Evolutionary conservation across 1,284 basidiomycete genomes (phyloP).

Genomic region (Naganishia cerealis): DNA sequence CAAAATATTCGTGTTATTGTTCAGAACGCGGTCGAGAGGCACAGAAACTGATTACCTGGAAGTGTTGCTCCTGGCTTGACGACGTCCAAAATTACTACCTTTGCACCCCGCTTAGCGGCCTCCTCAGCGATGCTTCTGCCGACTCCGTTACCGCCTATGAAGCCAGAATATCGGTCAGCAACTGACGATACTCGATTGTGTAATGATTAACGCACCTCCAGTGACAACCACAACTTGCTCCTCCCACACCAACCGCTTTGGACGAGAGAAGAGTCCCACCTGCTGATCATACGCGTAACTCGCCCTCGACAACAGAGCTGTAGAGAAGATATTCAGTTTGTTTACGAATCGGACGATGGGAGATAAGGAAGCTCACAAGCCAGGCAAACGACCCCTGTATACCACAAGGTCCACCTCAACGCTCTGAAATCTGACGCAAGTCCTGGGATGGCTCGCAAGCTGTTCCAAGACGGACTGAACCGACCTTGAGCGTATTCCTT

Average conservation of each 20-base stretch:
- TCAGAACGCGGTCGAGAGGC: conserved; percentile 40
- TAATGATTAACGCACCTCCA: conserved; percentile 62
- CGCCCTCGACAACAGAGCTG: conserved; percentile 11
- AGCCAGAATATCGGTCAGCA: neutral
- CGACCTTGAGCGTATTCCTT: neutral
- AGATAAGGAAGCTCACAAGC: neutral
- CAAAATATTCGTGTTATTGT: neutral
- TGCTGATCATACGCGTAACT: conserved; percentile 65
- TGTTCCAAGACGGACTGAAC: neutral
- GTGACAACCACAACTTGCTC: conserved; percentile 85
- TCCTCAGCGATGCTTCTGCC: conserved; percentile 82
- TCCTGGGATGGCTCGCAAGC: neutral
- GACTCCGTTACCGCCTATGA: conserved; percentile 78
- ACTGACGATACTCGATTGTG: neutral
- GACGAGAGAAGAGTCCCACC: conserved; percentile 63
- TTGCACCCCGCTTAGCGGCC: conserved; percentile 73
- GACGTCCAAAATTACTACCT: conserved; percentile 80
- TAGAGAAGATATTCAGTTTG: too few species aligned
- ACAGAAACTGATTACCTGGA: conserved; percentile 23
- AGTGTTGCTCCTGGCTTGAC: conserved; percentile 56
- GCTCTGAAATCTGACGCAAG: neutral
- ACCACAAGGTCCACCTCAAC: conserved; percentile 10
- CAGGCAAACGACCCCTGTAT: neutral
- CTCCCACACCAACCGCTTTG: conserved; percentile 69
- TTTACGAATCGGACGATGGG: too few species aligned